Conservation (phyloP, 805 yeast genomes). For the Sugiyamaella mastotermitis region DNA sequence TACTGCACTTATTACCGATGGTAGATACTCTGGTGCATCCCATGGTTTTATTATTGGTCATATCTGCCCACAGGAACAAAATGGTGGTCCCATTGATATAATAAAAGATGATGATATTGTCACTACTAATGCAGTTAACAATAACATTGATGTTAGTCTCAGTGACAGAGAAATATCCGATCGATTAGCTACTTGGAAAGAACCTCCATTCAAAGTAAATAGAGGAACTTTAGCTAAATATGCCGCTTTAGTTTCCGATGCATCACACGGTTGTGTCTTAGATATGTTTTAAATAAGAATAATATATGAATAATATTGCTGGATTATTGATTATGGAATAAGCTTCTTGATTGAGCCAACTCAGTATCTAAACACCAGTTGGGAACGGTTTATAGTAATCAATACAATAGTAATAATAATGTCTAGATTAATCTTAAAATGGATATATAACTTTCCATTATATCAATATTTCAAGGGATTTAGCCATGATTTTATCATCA, state of each 20-base stretch:
- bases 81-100: slow-evolving; percentile 94
- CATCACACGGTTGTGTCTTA: slow-evolving; percentile 83
- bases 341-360: no score
- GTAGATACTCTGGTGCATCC: slow-evolving; percentile 97
- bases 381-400: no score
- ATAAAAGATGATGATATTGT: slow-evolving; percentile 85
- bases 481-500: slow-evolving; percentile 28
- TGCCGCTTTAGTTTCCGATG: slow-evolving; percentile 76
- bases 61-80: slow-evolving; percentile 94
- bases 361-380: no score
- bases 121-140: slow-evolving; percentile 85
- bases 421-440: background rate
- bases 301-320: no score
- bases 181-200: slow-evolving; percentile 66
- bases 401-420: no score
- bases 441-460: slow-evolving; percentile 17
- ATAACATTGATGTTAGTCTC: slow-evolving; percentile 74
- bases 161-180: slow-evolving; percentile 59
- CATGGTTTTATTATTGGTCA: slow-evolving; percentile 97
- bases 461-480: slow-evolving; percentile 19
- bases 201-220: slow-evolving; percentile 78
- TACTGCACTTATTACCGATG: slow-evolving; percentile 90
- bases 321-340: no score
- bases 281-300: slow-evolving; percentile 26
- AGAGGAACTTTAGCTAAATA: slow-evolving; percentile 88